phyloP scores from a whole-genome alignment of 2,329 filamentous ascomycete genomes.

The Paecilomyces sp. region DNA sequence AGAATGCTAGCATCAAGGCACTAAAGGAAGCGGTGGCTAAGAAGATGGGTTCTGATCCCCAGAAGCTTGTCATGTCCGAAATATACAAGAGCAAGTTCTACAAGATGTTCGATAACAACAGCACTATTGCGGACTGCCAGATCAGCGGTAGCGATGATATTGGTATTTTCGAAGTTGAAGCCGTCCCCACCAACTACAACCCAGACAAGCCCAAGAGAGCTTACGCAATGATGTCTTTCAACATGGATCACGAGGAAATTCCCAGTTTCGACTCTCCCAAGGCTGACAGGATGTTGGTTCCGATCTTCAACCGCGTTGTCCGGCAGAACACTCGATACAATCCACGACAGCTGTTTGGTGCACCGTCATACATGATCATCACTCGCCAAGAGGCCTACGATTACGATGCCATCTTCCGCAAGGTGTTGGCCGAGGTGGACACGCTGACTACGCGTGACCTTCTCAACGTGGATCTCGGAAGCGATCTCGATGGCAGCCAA shows the following conservation, averaged over 20 bases:
- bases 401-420: conserved; percentile 68
- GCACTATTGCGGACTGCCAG: conserved; percentile 60
- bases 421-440: conserved; percentile 68
- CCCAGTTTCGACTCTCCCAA: conserved; percentile 35
- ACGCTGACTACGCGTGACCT: conserved; percentile 67
- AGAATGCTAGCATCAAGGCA: conserved; percentile 53
- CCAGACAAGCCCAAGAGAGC: conserved; percentile 44
- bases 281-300: conserved; percentile 40
- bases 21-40: conserved; percentile 47
- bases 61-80: conserved; percentile 70
- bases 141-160: conserved; percentile 59
- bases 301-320: conserved; percentile 39
- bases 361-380: conserved; percentile 61
- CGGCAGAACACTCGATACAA: conserved; percentile 16
- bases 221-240: conserved; percentile 19
- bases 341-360: conserved; percentile 30
- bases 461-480: conserved; percentile 45
- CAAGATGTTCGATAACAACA: conserved; percentile 69
- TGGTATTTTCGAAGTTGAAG: conserved; percentile 70
- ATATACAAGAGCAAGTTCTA: conserved; percentile 80
- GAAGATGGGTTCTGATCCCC: conserved; percentile 44
- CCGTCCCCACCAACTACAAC: conserved; percentile 70
- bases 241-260: conserved; percentile 31
- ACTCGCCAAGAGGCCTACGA: conserved; percentile 63
- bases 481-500: conserved; percentile 43